Percentiles rank a stretch among this genome's conserved stretches.
Evolutionary conservation across 2,329 filamentous ascomycete species (phyloP).

Genomic region (Xylariaceae sp.): DNA sequence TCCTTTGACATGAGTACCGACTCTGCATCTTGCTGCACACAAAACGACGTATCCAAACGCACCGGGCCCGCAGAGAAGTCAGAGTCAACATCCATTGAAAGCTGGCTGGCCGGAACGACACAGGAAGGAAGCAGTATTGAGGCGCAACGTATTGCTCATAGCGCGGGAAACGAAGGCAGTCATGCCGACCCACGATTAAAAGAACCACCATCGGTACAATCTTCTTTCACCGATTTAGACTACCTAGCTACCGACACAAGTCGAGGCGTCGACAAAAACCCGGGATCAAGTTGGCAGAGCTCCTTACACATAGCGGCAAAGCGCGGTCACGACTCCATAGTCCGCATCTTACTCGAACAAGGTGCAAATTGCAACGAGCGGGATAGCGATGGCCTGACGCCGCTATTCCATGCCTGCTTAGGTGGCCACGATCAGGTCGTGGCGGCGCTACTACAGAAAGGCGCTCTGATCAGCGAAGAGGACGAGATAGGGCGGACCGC

Average conservation of each 20-base stretch:
- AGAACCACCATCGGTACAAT: no score
- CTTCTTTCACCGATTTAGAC: not conserved
- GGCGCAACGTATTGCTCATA: not conserved
- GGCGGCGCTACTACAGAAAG: not conserved
- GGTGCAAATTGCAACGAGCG: not conserved
- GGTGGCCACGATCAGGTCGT: not conserved
- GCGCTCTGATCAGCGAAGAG: not conserved
- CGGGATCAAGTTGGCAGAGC: slow-evolving; percentile 7
- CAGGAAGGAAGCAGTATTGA: not conserved
- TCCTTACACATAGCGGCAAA: slow-evolving; percentile 1
- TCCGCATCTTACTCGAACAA: not conserved
- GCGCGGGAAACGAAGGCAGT: no score
- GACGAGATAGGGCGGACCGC: slow-evolving; percentile 1
- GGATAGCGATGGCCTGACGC: not conserved
- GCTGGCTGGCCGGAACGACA: not conserved
- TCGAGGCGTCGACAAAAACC: not conserved
- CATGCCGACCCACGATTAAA: no score
- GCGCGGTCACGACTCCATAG: not conserved
- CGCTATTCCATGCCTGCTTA: not conserved
- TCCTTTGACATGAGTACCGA: not conserved
- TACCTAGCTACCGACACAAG: not conserved
- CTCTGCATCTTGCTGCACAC: no score
- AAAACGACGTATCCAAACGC: no score
- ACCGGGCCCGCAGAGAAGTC: no score
- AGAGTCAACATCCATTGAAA: no score